Percentiles rank a stretch among this genome's conserved stretches.
Evolutionary conservation across 2,329 filamentous ascomycete species (phyloP).

Genomic region (Neonectria coccinea): DNA sequence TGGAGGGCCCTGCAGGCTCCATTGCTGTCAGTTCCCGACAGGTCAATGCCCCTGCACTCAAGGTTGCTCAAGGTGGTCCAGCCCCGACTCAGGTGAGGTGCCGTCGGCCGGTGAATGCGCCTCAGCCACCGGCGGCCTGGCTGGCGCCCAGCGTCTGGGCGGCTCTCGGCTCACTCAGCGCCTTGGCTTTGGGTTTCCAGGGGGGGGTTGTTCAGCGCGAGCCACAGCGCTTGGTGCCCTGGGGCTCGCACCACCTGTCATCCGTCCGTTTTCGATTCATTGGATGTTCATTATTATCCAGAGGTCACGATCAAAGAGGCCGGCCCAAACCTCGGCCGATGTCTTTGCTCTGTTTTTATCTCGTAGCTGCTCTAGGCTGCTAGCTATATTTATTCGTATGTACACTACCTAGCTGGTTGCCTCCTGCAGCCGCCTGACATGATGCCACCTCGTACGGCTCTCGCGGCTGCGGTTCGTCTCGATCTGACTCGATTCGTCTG

Average conservation of each 20-base stretch:
- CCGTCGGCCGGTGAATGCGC: too few species aligned
- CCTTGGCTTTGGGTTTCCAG: slow-evolving; percentile 4
- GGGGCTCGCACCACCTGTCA: neutral
- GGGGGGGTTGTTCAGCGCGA: neutral
- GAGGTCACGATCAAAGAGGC: neutral
- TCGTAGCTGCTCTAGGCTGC: neutral
- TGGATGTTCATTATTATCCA: neutral
- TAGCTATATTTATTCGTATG: too few species aligned
- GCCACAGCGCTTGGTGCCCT: slow-evolving; percentile 8
- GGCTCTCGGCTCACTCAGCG: slow-evolving; percentile 23
- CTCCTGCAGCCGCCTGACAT: neutral
- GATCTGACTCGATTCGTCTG: neutral
- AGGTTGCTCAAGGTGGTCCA: too few species aligned
- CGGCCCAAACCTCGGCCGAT: neutral
- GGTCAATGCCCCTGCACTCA: neutral
- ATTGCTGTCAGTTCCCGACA: too few species aligned
- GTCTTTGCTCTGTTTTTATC: neutral
- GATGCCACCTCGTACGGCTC: neutral
- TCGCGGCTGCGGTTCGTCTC: neutral
- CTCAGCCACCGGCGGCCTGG: slow-evolving; percentile 2
- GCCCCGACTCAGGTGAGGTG: too few species aligned
- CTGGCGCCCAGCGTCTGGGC: slow-evolving; percentile 7
- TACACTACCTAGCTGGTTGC: neutral
- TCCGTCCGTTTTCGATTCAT: neutral
- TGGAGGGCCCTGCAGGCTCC: too few species aligned